These are phyloP conservation scores for Boletales sp. DNA, from an alignment of 768 basidiomycete genomes.

Conservation along the genomic window DNA sequence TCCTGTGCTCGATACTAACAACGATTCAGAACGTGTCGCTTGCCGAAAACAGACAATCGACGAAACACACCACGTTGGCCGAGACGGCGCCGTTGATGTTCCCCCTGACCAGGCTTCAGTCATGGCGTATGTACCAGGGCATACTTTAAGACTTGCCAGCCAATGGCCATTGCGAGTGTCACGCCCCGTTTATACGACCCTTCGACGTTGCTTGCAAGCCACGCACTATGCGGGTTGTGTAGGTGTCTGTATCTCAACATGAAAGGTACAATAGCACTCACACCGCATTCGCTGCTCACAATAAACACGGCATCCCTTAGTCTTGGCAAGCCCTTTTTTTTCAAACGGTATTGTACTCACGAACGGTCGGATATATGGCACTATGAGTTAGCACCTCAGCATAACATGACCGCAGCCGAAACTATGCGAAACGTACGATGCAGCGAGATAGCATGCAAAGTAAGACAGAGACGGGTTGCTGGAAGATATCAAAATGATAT, in stretches of 20 bases:
- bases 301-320: not conserved
- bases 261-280: slow-evolving; percentile 26
- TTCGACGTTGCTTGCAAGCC: slow-evolving; percentile 71
- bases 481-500: slow-evolving; percentile 64
- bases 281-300: slow-evolving; percentile 47
- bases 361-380: slow-evolving; percentile 47
- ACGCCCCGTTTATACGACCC: slow-evolving; percentile 73
- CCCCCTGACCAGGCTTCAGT: slow-evolving; percentile 32
- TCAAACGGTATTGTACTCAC: slow-evolving; percentile 26
- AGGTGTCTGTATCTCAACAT: not conserved
- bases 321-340: not conserved
- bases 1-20: slow-evolving; percentile 61
- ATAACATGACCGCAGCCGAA: not conserved
- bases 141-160: slow-evolving; percentile 33
- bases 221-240: slow-evolving; percentile 43
- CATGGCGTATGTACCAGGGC: slow-evolving; percentile 10
- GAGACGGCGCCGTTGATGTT: slow-evolving; percentile 69
- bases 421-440: slow-evolving; percentile 46
- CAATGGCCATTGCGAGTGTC: slow-evolving; percentile 67
- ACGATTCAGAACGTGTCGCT: not conserved
- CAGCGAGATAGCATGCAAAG: slow-evolving; percentile 68
- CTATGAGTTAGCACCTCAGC: slow-evolving; percentile 15
- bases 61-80: slow-evolving; percentile 55
- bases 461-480: slow-evolving; percentile 62
- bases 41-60: not conserved